A percentile compares a stretch with the other conserved stretches of the same genome.
Conservation (phyloP, 192 early-diverging fungal species). For the Mortierella antarctica region DNA sequence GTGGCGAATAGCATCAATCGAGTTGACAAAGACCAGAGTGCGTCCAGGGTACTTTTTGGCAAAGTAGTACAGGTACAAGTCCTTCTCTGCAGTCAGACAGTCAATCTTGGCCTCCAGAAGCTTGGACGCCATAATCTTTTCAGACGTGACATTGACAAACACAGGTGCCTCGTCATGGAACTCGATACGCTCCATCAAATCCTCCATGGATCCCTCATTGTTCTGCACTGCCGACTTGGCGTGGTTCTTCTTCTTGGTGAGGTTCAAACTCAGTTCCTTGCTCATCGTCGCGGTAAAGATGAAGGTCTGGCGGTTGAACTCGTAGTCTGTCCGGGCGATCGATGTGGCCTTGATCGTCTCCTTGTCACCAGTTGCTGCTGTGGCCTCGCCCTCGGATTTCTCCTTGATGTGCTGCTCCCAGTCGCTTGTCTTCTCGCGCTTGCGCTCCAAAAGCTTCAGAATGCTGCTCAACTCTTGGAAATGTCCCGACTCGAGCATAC, state of each 20-base stretch:
- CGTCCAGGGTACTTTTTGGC: slow-evolving; percentile 86
- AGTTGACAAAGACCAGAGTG: slow-evolving; percentile 96
- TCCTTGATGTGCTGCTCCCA: slow-evolving; percentile 40
- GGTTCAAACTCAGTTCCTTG: slow-evolving; percentile 60
- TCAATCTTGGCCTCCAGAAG: slow-evolving; percentile 89
- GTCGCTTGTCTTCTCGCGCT: slow-evolving; percentile 54
- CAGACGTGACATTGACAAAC: slow-evolving; percentile 79
- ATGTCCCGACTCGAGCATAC: slow-evolving; percentile 84
- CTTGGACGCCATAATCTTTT: slow-evolving; percentile 72
- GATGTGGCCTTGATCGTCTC: slow-evolving; percentile 7
- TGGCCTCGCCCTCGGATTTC: slow-evolving; percentile 11
- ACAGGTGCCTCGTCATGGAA: slow-evolving; percentile 80
- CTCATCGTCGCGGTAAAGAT: slow-evolving; percentile 93
- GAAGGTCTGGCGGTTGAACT: slow-evolving; percentile 79
- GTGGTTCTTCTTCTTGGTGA: slow-evolving; percentile 57
- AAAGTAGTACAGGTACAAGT: slow-evolving; percentile 89
- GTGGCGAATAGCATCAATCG: slow-evolving; percentile 92
- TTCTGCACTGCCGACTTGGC: slow-evolving; percentile 33
- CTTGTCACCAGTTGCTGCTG: neutral
- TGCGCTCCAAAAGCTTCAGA: slow-evolving; percentile 61
- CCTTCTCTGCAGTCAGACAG: slow-evolving; percentile 86
- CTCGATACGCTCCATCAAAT: slow-evolving; percentile 78
- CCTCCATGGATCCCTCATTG: slow-evolving; percentile 60
- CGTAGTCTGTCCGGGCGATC: slow-evolving; percentile 28
- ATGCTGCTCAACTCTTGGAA: slow-evolving; percentile 79